These are phyloP conservation scores for cucumber (Cucumis sativus) DNA, from an alignment of 306 rosid species.

Conservation along the genomic window DNA sequence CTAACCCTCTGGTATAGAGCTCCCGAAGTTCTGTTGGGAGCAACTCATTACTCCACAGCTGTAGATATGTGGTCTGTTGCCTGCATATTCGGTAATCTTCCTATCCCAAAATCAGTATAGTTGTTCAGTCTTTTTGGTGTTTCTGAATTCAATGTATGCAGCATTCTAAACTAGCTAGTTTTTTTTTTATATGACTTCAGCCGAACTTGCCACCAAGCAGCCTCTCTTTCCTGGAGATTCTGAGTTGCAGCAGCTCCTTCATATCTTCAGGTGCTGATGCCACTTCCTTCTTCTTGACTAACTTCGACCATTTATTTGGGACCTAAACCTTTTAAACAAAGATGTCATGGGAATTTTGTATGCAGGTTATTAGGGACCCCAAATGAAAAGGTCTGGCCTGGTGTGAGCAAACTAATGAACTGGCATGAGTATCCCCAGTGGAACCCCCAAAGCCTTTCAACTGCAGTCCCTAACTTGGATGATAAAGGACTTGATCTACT, in stretches of 20 bases:
- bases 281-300: not conserved
- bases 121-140: not conserved
- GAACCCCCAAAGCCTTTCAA: slow-evolving; percentile 54
- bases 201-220: slow-evolving; percentile 79
- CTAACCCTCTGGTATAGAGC: slow-evolving; percentile 94
- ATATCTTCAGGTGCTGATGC: slow-evolving; percentile 57
- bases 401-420: slow-evolving; percentile 76
- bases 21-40: slow-evolving; percentile 92
- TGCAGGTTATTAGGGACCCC: slow-evolving; percentile 87
- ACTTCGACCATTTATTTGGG: not conserved
- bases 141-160: not conserved
- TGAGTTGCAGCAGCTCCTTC: slow-evolving; percentile 95
- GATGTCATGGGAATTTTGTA: not conserved
- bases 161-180: not conserved
- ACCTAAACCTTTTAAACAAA: not conserved
- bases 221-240: slow-evolving; percentile 91
- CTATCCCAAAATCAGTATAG: not conserved
- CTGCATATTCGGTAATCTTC: slow-evolving; percentile 68
- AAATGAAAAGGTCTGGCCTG: slow-evolving; percentile 86
- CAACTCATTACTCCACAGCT: slow-evolving; percentile 89
- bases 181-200: slow-evolving; percentile 22
- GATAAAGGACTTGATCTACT: slow-evolving; percentile 52
- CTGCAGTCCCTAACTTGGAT: slow-evolving; percentile 60
- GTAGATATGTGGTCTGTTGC: slow-evolving; percentile 96
- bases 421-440: slow-evolving; percentile 98